Percentiles rank a stretch among this genome's conserved stretches.
Conservation (phyloP, 2,329 filamentous ascomycete genomes). For the Hypomyces perniciosus region DNA sequence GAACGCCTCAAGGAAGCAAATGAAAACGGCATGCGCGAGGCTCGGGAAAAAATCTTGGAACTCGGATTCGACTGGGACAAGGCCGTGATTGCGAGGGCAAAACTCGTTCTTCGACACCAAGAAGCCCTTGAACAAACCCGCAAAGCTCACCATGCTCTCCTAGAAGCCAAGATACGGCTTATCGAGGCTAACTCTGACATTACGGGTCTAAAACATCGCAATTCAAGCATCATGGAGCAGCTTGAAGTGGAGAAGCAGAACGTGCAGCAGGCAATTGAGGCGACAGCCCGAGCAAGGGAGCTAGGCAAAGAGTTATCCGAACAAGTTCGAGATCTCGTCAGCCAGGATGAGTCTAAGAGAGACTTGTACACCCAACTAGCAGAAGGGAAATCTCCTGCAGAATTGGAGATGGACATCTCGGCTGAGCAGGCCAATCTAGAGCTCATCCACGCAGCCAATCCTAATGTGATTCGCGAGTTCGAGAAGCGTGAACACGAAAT, state of each 20-base stretch:
- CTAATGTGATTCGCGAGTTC: constrained; percentile 69
- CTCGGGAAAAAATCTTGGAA: constrained; percentile 35
- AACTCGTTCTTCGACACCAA: constrained; percentile 46
- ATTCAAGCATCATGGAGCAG: constrained; percentile 49
- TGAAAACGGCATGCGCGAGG: constrained; percentile 28
- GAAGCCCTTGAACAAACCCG: constrained; percentile 58
- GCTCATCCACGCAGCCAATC: constrained; percentile 72
- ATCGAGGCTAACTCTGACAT: constrained; percentile 83
- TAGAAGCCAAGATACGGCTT: constrained; percentile 63
- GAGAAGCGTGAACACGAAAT: constrained; percentile 69
- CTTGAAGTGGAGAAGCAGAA: constrained; percentile 42
- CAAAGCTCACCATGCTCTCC: constrained; percentile 53
- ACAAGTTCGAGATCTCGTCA: constrained; percentile 35
- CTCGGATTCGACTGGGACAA: constrained; percentile 51
- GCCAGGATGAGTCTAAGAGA: constrained; percentile 31
- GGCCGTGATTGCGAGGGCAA: constrained; percentile 49
- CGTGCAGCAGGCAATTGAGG: constrained; percentile 30
- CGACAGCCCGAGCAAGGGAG: constrained; percentile 33
- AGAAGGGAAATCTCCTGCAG: constrained; percentile 49
- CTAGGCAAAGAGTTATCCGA: constrained; percentile 25
- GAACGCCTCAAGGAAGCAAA: constrained; percentile 26
- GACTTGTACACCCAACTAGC: constrained; percentile 40
- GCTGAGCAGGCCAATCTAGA: constrained; percentile 71
- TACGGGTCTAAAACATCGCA: constrained; percentile 60
- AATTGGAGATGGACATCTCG: constrained; percentile 67